A percentile compares a stretch with the other conserved stretches of the same genome.
phyloP scores from a whole-genome alignment of 2,329 filamentous ascomycete species.

The Septoria petroselini region DNA sequence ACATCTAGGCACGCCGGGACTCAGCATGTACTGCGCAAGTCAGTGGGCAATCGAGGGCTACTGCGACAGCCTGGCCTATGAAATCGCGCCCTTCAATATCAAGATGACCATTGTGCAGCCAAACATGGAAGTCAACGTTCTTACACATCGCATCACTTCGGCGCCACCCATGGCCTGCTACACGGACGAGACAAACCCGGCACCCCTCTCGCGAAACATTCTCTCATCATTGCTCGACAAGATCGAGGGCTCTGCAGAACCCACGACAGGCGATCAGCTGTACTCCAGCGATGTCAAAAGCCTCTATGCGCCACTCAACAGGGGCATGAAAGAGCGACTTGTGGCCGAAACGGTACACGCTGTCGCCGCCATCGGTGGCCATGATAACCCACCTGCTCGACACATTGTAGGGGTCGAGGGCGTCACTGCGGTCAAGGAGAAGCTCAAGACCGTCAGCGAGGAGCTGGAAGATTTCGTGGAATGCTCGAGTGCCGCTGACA shows the following conservation, averaged over 20 bases:
- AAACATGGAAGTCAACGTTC: slow-evolving; percentile 83
- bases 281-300: slow-evolving; percentile 55
- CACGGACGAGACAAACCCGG: slow-evolving; percentile 66
- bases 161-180: slow-evolving; percentile 73
- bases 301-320: slow-evolving; percentile 71
- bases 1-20: slow-evolving; percentile 86
- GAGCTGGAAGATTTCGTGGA: slow-evolving; percentile 96
- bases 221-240: slow-evolving; percentile 74
- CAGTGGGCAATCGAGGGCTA: slow-evolving; percentile 96
- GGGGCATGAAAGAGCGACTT: slow-evolving; percentile 66
- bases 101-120: slow-evolving; percentile 95
- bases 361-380: slow-evolving; percentile 84
- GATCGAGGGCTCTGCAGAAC: slow-evolving; percentile 48
- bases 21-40: slow-evolving; percentile 86
- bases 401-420: slow-evolving; percentile 94
- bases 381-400: slow-evolving; percentile 89
- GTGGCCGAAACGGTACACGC: slow-evolving; percentile 89
- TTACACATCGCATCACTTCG: slow-evolving; percentile 83
- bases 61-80: slow-evolving; percentile 90
- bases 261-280: slow-evolving; percentile 46
- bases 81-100: slow-evolving; percentile 92
- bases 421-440: slow-evolving; percentile 84
- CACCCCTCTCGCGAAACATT: slow-evolving; percentile 79
- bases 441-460: slow-evolving; percentile 92
- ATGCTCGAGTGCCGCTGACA: slow-evolving; percentile 80